Evolutionary conservation across 306 rosid species (phyloP).

Genomic region (Vigna radiata): DNA sequence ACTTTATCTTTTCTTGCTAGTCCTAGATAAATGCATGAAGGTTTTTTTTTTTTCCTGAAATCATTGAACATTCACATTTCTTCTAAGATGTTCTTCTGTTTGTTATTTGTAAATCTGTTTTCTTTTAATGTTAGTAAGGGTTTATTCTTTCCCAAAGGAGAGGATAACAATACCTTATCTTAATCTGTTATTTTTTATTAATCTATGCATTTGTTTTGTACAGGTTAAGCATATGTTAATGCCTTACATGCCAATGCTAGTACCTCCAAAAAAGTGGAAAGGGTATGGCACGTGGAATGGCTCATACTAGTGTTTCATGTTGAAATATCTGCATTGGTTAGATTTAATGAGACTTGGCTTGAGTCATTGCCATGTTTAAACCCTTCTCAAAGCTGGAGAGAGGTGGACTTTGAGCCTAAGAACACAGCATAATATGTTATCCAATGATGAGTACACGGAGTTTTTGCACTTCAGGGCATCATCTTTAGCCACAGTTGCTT

Average conservation of each 20-base stretch:
- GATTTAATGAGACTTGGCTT: slow-evolving; percentile 21
- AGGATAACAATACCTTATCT: background rate
- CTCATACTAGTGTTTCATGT: slow-evolving; percentile 36
- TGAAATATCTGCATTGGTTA: slow-evolving; percentile 25
- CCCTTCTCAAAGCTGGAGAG: background rate
- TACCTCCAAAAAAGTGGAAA: slow-evolving; percentile 90
- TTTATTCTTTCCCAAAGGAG: slow-evolving; percentile 16
- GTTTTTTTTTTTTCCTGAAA: slow-evolving; percentile 11
- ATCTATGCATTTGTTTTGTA: slow-evolving; percentile 46
- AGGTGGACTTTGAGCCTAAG: slow-evolving; percentile 6
- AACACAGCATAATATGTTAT: background rate
- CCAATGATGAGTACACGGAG: background rate
- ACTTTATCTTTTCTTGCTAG: slow-evolving; percentile 9
- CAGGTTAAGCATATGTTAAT: slow-evolving; percentile 82
- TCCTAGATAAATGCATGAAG: slow-evolving; percentile 11
- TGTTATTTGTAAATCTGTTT: slow-evolving; percentile 25
- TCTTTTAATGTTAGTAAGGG: slow-evolving; percentile 26
- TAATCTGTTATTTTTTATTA: slow-evolving; percentile 32
- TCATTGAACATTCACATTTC: slow-evolving; percentile 18
- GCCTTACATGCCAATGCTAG: slow-evolving; percentile 87
- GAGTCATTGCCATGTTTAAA: slow-evolving; percentile 8
- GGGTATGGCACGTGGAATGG: slow-evolving; percentile 60
- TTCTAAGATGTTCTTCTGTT: slow-evolving; percentile 9
- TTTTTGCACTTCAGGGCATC: background rate
- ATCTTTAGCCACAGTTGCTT: background rate